Percentiles rank a stretch among this genome's conserved stretches.
Conservation (phyloP, 176 grass and related monocot genomes). For the Olyra latifolia region DNA sequence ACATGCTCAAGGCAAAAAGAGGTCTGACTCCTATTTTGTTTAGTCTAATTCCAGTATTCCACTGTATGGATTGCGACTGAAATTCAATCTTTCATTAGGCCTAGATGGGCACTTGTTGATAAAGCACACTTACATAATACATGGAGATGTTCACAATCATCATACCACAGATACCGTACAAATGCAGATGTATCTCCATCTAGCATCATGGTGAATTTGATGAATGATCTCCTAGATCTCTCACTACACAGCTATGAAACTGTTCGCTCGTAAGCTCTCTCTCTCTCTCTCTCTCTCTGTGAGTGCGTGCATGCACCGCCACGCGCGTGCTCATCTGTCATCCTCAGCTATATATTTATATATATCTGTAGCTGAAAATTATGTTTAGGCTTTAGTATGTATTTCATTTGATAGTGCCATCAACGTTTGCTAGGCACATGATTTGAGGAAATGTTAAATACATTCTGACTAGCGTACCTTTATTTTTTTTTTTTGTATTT, state of each 20-base stretch:
- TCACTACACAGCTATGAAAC: constrained; percentile 95
- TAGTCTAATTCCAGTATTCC: constrained; percentile 29
- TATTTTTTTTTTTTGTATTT: constrained; percentile 1
- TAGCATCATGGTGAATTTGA: constrained; percentile 61
- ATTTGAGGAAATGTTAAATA: constrained; percentile 12
- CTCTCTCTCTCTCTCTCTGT: not conserved
- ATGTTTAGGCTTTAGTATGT: not conserved
- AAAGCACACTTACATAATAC: constrained; percentile 87
- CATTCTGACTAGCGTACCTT: not conserved
- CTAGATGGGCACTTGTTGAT: constrained; percentile 92
- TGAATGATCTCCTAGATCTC: constrained; percentile 93
- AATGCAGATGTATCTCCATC: constrained; percentile 72
- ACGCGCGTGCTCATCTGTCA: not conserved
- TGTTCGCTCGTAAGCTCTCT: constrained; percentile 76
- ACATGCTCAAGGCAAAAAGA: constrained; percentile 86
- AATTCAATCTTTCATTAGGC: constrained; percentile 45
- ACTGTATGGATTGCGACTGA: constrained; percentile 12
- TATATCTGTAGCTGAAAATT: constrained; percentile 10
- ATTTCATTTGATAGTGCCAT: constrained; percentile 21
- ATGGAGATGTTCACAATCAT: constrained; percentile 91
- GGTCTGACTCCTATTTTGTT: constrained; percentile 41
- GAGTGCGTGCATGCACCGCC: too few species aligned
- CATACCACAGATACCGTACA: constrained; percentile 83
- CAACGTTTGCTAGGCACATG: constrained; percentile 1
- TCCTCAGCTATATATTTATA: not conserved